Conservation (phyloP, 2,329 filamentous ascomycete genomes). For the Blumeria hordei region DNA sequence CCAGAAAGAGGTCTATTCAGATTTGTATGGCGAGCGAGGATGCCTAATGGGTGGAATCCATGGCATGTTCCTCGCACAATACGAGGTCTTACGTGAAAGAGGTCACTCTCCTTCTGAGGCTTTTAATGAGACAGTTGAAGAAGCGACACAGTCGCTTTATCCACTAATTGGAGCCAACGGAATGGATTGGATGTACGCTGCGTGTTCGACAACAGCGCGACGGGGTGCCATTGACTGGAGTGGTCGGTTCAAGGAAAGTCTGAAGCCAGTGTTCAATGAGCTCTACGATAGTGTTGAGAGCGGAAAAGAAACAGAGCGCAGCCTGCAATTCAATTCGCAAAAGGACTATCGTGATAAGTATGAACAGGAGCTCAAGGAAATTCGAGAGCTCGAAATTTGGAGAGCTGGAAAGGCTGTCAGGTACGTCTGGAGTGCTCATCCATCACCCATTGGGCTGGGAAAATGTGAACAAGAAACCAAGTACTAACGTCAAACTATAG, state of each 20-base stretch:
- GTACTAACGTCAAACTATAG: constrained; percentile 17
- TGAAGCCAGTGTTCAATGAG: constrained; percentile 97
- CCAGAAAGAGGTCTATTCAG: constrained; percentile 99
- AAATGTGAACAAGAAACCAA: not conserved
- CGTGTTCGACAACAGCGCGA: constrained; percentile 94
- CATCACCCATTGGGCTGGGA: not conserved
- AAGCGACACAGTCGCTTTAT: constrained; percentile 95
- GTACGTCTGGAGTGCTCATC: constrained; percentile 19
- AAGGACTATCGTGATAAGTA: constrained; percentile 91
- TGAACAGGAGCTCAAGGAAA: constrained; percentile 96
- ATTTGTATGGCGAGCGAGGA: constrained; percentile 98
- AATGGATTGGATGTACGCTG: constrained; percentile 99
- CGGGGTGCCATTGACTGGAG: constrained; percentile 99
- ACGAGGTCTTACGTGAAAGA: constrained; percentile 97
- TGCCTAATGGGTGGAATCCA: constrained; percentile 99
- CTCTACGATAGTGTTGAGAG: constrained; percentile 84
- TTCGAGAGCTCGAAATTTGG: constrained; percentile 97
- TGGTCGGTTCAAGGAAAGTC: constrained; percentile 84
- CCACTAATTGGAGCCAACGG: constrained; percentile 90
- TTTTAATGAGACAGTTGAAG: constrained; percentile 99
- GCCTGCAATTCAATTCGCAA: constrained; percentile 91
- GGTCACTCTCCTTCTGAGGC: constrained; percentile 95
- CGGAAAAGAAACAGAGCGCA: constrained; percentile 85
- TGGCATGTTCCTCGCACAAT: constrained; percentile 99
- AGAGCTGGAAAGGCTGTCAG: constrained; percentile 92